Evolutionary conservation across 2,329 filamentous ascomycete genomes (phyloP).

Genomic region (Lasiodiplodia sp.): DNA sequence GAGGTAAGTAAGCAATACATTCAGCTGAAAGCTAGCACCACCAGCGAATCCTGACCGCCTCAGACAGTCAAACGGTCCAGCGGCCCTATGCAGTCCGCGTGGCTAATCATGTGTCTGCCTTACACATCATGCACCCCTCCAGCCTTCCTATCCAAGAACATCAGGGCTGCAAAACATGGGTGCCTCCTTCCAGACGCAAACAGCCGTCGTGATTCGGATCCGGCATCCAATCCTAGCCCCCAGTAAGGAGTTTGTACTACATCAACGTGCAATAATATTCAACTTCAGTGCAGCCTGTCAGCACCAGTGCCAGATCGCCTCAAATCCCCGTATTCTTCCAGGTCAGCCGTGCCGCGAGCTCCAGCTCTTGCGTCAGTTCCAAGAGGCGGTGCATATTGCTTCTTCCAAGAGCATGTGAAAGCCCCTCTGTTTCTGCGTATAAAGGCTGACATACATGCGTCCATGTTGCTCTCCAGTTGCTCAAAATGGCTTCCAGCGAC

Average conservation of each 20-base stretch:
- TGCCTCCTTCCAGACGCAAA: background rate
- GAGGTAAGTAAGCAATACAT: background rate
- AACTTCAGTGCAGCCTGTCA: background rate
- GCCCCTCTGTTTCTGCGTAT: background rate
- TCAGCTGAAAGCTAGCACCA: background rate
- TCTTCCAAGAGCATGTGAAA: background rate
- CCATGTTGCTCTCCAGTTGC: background rate
- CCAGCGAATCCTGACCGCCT: background rate
- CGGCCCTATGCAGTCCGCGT: background rate
- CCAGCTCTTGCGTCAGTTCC: background rate
- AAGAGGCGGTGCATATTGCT: slow-evolving; percentile 6
- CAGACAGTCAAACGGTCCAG: too few species aligned
- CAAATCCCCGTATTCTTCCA: background rate
- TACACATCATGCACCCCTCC: background rate
- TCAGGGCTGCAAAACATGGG: background rate
- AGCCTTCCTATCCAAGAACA: background rate
- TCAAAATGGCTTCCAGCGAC: background rate
- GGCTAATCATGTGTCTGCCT: slow-evolving; percentile 15
- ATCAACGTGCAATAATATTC: background rate
- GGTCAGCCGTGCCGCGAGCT: background rate
- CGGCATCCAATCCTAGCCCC: background rate
- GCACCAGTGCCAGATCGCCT: background rate
- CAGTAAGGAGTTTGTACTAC: background rate
- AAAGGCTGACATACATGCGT: background rate
- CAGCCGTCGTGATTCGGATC: background rate